Evolutionary conservation across 2,329 filamentous ascomycete species (phyloP).

Genomic region (Neophaeococcomyces mojaviensis): DNA sequence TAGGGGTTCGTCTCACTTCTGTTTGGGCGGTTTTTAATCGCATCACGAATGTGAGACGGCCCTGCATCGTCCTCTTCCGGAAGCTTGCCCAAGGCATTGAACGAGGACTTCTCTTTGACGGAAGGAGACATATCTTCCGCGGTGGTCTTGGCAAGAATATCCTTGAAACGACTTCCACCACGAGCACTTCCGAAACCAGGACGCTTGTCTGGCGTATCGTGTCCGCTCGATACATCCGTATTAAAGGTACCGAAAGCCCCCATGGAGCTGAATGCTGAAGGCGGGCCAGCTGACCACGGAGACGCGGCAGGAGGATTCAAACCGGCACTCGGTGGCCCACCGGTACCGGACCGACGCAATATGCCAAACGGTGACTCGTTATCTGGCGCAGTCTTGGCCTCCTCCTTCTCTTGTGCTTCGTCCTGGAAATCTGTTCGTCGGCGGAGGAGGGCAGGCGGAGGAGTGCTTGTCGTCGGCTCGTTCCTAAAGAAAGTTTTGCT

Average conservation of each 20-base stretch:
- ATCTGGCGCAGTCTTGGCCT: constrained; percentile 36
- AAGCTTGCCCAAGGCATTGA: constrained; percentile 47
- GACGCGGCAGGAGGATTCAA: constrained; percentile 41
- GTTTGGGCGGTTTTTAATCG: constrained; percentile 38
- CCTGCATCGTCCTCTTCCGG: constrained; percentile 44
- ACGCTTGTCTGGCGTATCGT: constrained; percentile 55
- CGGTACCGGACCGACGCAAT: constrained; percentile 50
- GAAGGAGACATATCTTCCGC: constrained; percentile 53
- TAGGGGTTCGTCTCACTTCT: constrained; percentile 46
- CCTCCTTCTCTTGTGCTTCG: constrained; percentile 41
- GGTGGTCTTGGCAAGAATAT: constrained; percentile 71
- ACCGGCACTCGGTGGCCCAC: constrained; percentile 43
- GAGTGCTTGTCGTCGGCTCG: constrained; percentile 50
- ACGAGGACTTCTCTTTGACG: constrained; percentile 49
- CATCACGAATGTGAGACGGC: constrained; percentile 44
- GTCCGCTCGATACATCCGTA: constrained; percentile 42
- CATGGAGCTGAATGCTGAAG: constrained; percentile 62
- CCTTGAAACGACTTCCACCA: constrained; percentile 77
- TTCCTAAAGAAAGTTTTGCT: constrained; percentile 41
- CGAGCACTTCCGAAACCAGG: constrained; percentile 57
- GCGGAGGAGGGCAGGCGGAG: constrained; percentile 53
- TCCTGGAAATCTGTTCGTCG: constrained; percentile 57
- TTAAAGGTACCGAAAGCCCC: constrained; percentile 85
- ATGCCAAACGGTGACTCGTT: constrained; percentile 43
- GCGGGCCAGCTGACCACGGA: constrained; percentile 54